These are phyloP conservation scores for Pichia heedii DNA, from an alignment of 805 yeast genomes.

Conservation along the genomic window DNA sequence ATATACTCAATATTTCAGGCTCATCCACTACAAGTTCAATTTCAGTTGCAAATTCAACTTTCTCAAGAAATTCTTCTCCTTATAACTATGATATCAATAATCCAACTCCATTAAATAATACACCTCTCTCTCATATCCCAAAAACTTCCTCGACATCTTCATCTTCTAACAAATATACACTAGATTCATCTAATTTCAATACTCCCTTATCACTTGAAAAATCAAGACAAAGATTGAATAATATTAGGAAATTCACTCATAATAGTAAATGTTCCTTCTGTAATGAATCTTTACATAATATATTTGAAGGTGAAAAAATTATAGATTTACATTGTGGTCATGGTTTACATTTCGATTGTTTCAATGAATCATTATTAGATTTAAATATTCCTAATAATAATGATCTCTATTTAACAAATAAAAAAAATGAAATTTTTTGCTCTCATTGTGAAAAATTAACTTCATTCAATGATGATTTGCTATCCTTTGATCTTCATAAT, in stretches of 20 bases:
- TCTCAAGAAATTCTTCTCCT: slow-evolving; percentile 3
- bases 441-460: slow-evolving; percentile 7
- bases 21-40: slow-evolving; percentile 1
- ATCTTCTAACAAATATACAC: no score
- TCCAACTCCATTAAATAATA: neutral
- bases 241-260: neutral
- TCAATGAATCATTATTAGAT: slow-evolving; percentile 17
- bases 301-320: slow-evolving; percentile 34
- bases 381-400: neutral
- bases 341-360: slow-evolving; percentile 37
- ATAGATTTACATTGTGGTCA: slow-evolving; percentile 36
- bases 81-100: slow-evolving; percentile 1
- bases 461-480: slow-evolving; percentile 1
- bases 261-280: slow-evolving; percentile 33
- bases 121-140: slow-evolving; percentile 1
- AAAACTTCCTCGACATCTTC: no score
- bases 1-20: slow-evolving; percentile 5
- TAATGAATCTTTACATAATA: slow-evolving; percentile 31
- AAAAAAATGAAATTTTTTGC: slow-evolving; percentile 8
- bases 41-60: neutral
- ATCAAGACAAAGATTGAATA: no score
- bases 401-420: neutral
- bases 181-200: no score
- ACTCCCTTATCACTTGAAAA: neutral
- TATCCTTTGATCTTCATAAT: neutral